phyloP scores from a whole-genome alignment of 352 stramenopile genomes.

The Globisporangium cystogenes region DNA sequence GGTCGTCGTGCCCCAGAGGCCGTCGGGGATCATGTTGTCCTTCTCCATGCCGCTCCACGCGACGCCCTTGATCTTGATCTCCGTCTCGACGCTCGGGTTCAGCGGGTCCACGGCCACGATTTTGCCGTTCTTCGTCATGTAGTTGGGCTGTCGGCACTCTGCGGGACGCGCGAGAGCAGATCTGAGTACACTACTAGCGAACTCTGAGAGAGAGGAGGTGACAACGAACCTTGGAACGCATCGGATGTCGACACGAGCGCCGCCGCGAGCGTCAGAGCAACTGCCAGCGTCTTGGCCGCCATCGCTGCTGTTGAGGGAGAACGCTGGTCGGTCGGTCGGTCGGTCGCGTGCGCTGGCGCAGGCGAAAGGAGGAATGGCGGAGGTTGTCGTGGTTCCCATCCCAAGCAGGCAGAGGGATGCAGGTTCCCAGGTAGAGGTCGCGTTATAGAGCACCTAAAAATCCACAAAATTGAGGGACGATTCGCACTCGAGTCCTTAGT shows the following conservation, averaged over 20 bases:
- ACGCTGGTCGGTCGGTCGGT: no score
- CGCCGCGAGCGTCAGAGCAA: not conserved
- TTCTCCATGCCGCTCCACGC: slow-evolving; percentile 67
- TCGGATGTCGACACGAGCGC: not conserved
- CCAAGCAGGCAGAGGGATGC: no score
- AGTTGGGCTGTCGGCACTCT: slow-evolving; percentile 66
- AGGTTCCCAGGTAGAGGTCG: no score
- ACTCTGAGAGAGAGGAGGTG: no score
- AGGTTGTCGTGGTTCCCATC: no score
- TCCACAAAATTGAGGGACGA: no score
- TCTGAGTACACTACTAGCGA: no score
- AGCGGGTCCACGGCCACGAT: slow-evolving; percentile 46
- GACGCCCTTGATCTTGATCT: slow-evolving; percentile 62
- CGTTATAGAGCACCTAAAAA: no score
- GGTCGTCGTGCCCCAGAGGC: slow-evolving; percentile 33
- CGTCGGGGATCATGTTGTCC: slow-evolving; percentile 59
- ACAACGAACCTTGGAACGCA: not conserved
- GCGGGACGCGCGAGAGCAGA: no score
- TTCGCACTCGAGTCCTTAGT: no score
- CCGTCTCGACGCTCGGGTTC: slow-evolving; percentile 27
- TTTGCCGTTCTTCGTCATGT: slow-evolving; percentile 44
- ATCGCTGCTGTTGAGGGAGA: no score
- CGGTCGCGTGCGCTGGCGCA: not conserved
- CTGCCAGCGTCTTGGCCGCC: not conserved
- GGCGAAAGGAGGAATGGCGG: not conserved